Evolutionary conservation across 2,329 filamentous ascomycete genomes (phyloP), one percentile per base, ranked within the genome.

Genomic region (Podosphaera aphanis): DNA sequence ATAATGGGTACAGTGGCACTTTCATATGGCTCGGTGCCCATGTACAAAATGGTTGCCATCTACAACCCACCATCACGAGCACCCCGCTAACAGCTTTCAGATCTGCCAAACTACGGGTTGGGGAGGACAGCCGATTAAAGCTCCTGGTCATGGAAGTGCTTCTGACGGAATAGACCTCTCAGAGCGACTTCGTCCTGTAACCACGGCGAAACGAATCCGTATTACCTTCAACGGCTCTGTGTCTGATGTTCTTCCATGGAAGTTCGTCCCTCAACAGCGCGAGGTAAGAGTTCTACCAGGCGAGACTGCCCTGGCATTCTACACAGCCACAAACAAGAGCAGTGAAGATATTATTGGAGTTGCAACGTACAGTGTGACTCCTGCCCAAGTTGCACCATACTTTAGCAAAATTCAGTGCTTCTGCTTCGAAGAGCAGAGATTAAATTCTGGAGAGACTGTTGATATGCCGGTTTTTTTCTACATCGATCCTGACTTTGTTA

Each of bases 391-490:
- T 39, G 88, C 90, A 38, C 86, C 84, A 1, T 98, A 98, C 62
- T 98, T 98, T 60, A 92, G 83, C 73, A 98, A 98, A 71, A 98
- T 98, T 40, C 90, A 98, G 63, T 98, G 90, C 60, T 98, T 98
- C 63, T 98, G 90, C 63, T 98, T 98, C 57, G 90, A 98, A 66
- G 88, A 85, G 63, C 90, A 98, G 69, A 72, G 92, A 50, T 64
- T 98, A 52, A 88, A 90, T 59, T 86, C 86, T 5, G 86, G 88
- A 39, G 92, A 98, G 69, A 90, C 85, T 39, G 90, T 98, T 46
- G 90, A 98, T 62, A 98, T 98, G 92, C 92, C 90, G 0, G 92
- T 98, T 0, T 98, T 98, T 63, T 98, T 98, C 65, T 98, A 95
- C 63, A 81, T 98, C 52, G 90, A 98, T 59, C 90, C 90, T 0